Evolutionary conservation across 495 filamentous ascomycete species (phyloP).

Genomic region (Durotheca rogersii): DNA sequence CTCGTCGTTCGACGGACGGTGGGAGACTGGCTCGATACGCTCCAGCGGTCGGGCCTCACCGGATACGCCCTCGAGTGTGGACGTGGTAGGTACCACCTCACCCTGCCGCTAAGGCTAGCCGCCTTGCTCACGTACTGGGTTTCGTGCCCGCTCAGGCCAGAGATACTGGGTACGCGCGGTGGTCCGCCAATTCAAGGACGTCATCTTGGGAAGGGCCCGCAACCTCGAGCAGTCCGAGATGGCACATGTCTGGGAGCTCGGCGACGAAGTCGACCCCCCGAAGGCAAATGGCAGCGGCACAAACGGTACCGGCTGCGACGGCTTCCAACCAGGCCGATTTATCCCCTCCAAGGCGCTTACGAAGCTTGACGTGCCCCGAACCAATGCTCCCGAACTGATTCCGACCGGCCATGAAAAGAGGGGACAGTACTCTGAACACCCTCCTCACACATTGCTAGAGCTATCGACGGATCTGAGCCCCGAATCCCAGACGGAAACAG

Average conservation of each 20-base stretch:
- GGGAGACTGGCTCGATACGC: slow-evolving; percentile 5
- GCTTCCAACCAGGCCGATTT: slow-evolving; percentile 4
- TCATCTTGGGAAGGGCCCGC: not conserved
- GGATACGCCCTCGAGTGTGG: slow-evolving; percentile 2
- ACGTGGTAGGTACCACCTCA: slow-evolving; percentile 1
- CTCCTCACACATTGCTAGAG: not conserved
- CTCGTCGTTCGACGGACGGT: not conserved
- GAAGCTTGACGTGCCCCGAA: not conserved
- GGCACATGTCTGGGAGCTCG: slow-evolving; percentile 3
- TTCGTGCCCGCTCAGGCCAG: not conserved
- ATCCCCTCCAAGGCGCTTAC: not conserved
- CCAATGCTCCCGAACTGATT: not conserved
- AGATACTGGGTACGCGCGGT: slow-evolving; percentile 10
- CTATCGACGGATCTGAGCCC: too few species aligned
- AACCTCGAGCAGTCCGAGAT: slow-evolving; percentile 2
- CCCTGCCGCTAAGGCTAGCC: not conserved
- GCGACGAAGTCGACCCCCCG: not conserved
- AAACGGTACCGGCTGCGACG: not conserved
- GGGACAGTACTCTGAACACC: too few species aligned
- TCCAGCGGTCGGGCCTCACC: slow-evolving; percentile 9
- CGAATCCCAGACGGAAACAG: too few species aligned
- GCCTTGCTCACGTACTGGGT: not conserved
- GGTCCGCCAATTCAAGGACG: slow-evolving; percentile 2
- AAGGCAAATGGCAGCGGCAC: not conserved
- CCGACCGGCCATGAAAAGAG: too few species aligned